Percentiles rank a stretch among this genome's conserved stretches.
These are phyloP conservation scores for Lyophyllum semitale DNA, from an alignment of 768 basidiomycete genomes.

Conservation along the genomic window DNA sequence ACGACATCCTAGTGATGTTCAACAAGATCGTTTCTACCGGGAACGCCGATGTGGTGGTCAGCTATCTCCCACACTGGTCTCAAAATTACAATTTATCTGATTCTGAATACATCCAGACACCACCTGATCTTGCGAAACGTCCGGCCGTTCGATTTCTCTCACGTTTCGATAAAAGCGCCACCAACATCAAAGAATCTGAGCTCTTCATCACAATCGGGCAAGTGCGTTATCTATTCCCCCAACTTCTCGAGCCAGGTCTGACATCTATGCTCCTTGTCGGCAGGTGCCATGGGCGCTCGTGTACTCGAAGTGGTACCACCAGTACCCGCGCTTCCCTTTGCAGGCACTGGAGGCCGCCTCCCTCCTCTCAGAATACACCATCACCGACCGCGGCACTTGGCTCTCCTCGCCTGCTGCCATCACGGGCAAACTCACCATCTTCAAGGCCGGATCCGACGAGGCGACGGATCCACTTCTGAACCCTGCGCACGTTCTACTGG, in stretches of 20 bases:
- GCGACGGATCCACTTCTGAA: constrained; percentile 38
- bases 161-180: constrained; percentile 59
- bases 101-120: constrained; percentile 21
- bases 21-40: constrained; percentile 46
- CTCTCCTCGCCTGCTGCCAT: constrained; percentile 39
- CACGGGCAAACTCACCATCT: constrained; percentile 34
- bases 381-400: constrained; percentile 54
- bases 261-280: no score
- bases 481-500: constrained; percentile 46
- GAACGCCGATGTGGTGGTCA: constrained; percentile 43
- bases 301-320: constrained; percentile 61
- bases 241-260: no score
- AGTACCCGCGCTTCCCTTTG: constrained; percentile 54
- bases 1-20: constrained; percentile 44
- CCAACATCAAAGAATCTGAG: constrained; percentile 57
- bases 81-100: not conserved
- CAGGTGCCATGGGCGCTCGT: constrained; percentile 56
- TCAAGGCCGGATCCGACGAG: constrained; percentile 41
- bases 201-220: constrained; percentile 53
- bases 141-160: constrained; percentile 51
- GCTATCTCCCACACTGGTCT: constrained; percentile 3
- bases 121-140: constrained; percentile 23
- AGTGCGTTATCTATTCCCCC: constrained; percentile 22
- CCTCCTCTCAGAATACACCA: constrained; percentile 50
- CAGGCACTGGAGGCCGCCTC: constrained; percentile 51